Evolutionary conservation across 768 basidiomycete genomes (phyloP).

Genomic region (Hygrophorus pudorinus): DNA sequence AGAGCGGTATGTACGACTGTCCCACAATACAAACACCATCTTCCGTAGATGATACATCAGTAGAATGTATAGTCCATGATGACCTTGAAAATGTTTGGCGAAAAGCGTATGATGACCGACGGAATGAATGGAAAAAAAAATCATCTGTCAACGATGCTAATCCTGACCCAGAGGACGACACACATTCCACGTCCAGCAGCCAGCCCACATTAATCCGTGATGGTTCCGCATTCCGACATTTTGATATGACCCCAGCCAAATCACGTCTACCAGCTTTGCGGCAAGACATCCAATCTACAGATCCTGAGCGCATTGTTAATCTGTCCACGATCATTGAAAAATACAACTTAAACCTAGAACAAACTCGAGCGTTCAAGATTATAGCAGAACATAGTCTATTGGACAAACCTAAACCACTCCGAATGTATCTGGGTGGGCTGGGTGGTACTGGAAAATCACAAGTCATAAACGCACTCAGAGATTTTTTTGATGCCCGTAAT

Average conservation of each 20-base stretch:
- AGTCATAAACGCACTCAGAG: slow-evolving; percentile 25
- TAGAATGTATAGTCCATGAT: too few relatives aligned
- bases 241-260: too few relatives aligned
- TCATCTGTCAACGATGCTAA: background rate
- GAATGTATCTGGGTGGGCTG: too few relatives aligned
- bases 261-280: background rate
- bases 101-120: slow-evolving; percentile 10
- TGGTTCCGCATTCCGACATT: slow-evolving; percentile 1
- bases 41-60: too few relatives aligned
- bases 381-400: slow-evolving; percentile 18
- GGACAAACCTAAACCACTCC: slow-evolving; percentile 24
- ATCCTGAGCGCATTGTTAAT: slow-evolving; percentile 6
- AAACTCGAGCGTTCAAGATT: slow-evolving; percentile 21
- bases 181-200: background rate
- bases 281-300: background rate
- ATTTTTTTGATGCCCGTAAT: slow-evolving; percentile 17
- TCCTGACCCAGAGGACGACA: background rate
- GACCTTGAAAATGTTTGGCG: too few relatives aligned
- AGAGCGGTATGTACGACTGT: too few relatives aligned
- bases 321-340: slow-evolving; percentile 12
- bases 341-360: slow-evolving; percentile 25
- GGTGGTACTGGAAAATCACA: too few relatives aligned
- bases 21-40: too few relatives aligned
- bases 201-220: background rate
- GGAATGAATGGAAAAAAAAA: slow-evolving; percentile 7